Base-by-base conservation (phyloP, 1,284 basidiomycete genomes). In the Polyporus tsugae region DNA sequence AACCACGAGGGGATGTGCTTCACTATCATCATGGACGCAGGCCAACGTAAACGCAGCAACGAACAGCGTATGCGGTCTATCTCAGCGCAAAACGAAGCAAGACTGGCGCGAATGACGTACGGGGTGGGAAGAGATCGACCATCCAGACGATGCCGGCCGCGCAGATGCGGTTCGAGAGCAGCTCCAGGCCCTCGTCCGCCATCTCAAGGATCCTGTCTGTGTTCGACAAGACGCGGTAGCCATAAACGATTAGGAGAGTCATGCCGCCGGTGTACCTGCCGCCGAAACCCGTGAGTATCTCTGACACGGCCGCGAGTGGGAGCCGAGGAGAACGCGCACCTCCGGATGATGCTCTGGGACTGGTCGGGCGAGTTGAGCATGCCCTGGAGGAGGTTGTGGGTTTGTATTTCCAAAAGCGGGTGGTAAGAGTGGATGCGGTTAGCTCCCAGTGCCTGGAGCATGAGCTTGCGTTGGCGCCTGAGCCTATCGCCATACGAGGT, bases 121-220 rank as follows among this genome's bases (percentile, higher is more conserved):
- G 61, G 15, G 69, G 53, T 17, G 88, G 89, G 73, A 91, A 80
- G 46, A 91, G 76, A 75, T 91, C 90, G 65, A 92, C 91, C 0
- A 87, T 85, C 90, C 90, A 92, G 65, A 92, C 84, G 10, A 88
- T 86, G 49, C 88, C 88, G 2, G 87, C 87, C 2, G 86, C 85
- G 2, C 89, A 87, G 71, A 92, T 90, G 19, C 82, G 78, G 74
- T 84, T 83, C 0, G 83, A 80, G 39, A 93, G 82, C 46, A 91
- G 74, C 59, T 84, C 80, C 44, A 92, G 83, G 67, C 86, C 88
- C 65, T 91, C 88, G 69, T 90, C 85, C 0, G 88, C 90, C 61
- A 91, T 83, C 46, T 74, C 75, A 42, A 93, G 78, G 75, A 89
- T 89, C 60, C 79, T 75, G 78, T 92, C 91, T 36, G 86, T 81